A percentile compares a stretch with the other conserved stretches of the same genome.
Evolutionary conservation across 768 basidiomycete species (phyloP).

Genomic region (Russula compacta): DNA sequence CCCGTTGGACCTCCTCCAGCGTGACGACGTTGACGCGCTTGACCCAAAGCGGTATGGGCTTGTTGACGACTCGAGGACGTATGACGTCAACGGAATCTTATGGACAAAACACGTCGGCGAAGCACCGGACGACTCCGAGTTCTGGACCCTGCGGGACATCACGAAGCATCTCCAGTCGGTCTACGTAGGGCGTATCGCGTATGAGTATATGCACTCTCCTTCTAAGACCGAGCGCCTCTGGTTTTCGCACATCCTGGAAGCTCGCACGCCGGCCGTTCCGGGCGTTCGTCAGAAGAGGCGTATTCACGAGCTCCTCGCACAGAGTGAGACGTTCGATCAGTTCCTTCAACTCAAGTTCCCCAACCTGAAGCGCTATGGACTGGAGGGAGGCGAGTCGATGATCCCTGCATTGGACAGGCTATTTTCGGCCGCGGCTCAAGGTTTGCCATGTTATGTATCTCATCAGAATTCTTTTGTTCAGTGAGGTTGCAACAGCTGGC

Average conservation of each 20-base stretch:
- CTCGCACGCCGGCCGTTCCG: slow-evolving; percentile 33
- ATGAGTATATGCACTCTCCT: slow-evolving; percentile 88
- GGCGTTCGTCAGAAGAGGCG: slow-evolving; percentile 36
- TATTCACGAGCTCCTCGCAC: slow-evolving; percentile 59
- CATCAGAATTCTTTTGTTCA: neutral
- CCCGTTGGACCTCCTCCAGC: slow-evolving; percentile 78
- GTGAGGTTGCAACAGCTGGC: slow-evolving; percentile 35
- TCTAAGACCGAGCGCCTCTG: slow-evolving; percentile 79
- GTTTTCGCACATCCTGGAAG: slow-evolving; percentile 84
- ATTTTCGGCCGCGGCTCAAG: slow-evolving; percentile 55
- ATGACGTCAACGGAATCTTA: slow-evolving; percentile 73
- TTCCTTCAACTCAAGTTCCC: slow-evolving; percentile 87
- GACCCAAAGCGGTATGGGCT: slow-evolving; percentile 73
- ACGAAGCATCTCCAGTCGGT: slow-evolving; percentile 55
- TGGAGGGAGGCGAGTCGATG: slow-evolving; percentile 94
- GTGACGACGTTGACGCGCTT: slow-evolving; percentile 72
- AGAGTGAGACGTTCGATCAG: slow-evolving; percentile 75
- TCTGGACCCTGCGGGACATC: slow-evolving; percentile 67
- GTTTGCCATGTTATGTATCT: slow-evolving; percentile 27
- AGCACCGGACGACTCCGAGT: slow-evolving; percentile 27
- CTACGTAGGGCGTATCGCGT: slow-evolving; percentile 81
- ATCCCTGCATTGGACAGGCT: slow-evolving; percentile 75
- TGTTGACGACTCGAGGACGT: slow-evolving; percentile 39
- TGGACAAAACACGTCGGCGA: slow-evolving; percentile 51
- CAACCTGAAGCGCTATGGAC: slow-evolving; percentile 76